A percentile compares a stretch with the other conserved stretches of the same genome.
These are phyloP conservation scores for Parathielavia hyrcaniae DNA, from an alignment of 495 filamentous ascomycete genomes.

Conservation along the genomic window DNA sequence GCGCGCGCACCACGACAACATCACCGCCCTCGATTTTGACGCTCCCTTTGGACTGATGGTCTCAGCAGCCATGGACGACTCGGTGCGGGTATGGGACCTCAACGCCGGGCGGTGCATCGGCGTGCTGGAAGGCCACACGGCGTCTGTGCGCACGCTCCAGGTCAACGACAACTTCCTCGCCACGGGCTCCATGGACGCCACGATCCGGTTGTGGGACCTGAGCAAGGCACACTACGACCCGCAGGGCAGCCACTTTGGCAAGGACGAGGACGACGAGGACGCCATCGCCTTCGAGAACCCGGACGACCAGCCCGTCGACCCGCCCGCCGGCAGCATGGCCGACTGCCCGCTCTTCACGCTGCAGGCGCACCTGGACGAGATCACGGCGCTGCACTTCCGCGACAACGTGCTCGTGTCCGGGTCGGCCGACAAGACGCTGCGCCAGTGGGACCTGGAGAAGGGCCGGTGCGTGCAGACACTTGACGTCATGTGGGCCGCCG, in stretches of 20 bases:
- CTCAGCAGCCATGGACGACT: slow-evolving; percentile 91
- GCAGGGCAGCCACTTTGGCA: slow-evolving; percentile 58
- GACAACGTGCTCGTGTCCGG: slow-evolving; percentile 88
- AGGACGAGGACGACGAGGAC: slow-evolving; percentile 56
- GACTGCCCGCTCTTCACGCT: slow-evolving; percentile 85
- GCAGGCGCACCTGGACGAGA: slow-evolving; percentile 85
- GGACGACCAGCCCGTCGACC: slow-evolving; percentile 54
- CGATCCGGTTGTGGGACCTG: slow-evolving; percentile 91
- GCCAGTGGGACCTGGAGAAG: slow-evolving; percentile 95
- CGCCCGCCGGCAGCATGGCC: slow-evolving; percentile 64
- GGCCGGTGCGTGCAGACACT: slow-evolving; percentile 95
- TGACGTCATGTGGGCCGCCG: slow-evolving; percentile 97
- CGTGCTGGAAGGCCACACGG: slow-evolving; percentile 85
- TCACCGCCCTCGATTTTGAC: slow-evolving; percentile 92
- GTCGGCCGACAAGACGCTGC: slow-evolving; percentile 91
- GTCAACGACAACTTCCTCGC: slow-evolving; percentile 94
- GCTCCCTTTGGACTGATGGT: slow-evolving; percentile 93
- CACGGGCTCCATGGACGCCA: slow-evolving; percentile 93
- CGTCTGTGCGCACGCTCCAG: slow-evolving; percentile 87
- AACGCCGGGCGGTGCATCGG: slow-evolving; percentile 88
- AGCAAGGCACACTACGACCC: slow-evolving; percentile 54
- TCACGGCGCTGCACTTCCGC: slow-evolving; percentile 87
- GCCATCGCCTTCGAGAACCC: slow-evolving; percentile 54
- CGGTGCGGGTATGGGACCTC: slow-evolving; percentile 95
- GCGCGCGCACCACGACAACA: slow-evolving; percentile 77